A percentile compares a stretch with the other conserved stretches of the same genome.
Evolutionary conservation across 2,329 filamentous ascomycete genomes (phyloP).

Genomic region (Alternaria brassicicola): DNA sequence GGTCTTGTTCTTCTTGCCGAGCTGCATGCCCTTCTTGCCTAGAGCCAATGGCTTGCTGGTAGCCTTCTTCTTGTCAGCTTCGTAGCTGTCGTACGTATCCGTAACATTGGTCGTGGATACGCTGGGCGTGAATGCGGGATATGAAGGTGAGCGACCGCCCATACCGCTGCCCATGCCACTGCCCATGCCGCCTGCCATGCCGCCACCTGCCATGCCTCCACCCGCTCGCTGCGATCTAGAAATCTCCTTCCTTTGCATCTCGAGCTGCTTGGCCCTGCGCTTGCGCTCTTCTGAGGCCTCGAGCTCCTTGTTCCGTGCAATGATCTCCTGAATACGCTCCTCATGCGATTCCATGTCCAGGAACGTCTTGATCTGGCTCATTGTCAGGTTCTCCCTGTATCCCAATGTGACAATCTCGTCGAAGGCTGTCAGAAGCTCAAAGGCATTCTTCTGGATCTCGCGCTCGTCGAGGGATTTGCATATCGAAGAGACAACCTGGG

Average conservation of each 20-base stretch:
- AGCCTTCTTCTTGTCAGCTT: constrained; percentile 96
- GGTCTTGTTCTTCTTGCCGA: constrained; percentile 98
- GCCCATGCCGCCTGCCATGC: constrained; percentile 39
- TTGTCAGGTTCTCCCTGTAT: constrained; percentile 93
- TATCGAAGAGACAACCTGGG: constrained; percentile 94
- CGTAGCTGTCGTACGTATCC: constrained; percentile 91
- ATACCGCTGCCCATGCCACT: constrained; percentile 52
- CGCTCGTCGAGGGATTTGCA: constrained; percentile 96
- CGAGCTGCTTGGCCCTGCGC: constrained; percentile 96
- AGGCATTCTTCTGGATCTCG: constrained; percentile 93
- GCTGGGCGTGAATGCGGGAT: constrained; percentile 87
- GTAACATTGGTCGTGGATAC: constrained; percentile 69
- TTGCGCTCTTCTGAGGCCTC: constrained; percentile 98
- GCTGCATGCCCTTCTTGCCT: constrained; percentile 97
- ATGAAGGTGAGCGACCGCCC: constrained; percentile 75
- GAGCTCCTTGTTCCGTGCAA: constrained; percentile 87
- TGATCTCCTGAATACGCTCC: constrained; percentile 88
- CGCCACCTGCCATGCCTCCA: constrained; percentile 34
- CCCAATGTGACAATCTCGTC: constrained; percentile 96
- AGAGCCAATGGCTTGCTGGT: constrained; percentile 76
- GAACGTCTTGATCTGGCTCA: constrained; percentile 99
- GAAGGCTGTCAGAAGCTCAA: constrained; percentile 93
- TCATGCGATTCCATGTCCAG: constrained; percentile 99
- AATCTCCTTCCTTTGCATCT: constrained; percentile 97
- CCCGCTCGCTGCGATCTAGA: constrained; percentile 70